A percentile compares a stretch with the other conserved stretches of the same genome.
Evolutionary conservation across 2,329 filamentous ascomycete species (phyloP).

Genomic region (Fusarium buharicum): DNA sequence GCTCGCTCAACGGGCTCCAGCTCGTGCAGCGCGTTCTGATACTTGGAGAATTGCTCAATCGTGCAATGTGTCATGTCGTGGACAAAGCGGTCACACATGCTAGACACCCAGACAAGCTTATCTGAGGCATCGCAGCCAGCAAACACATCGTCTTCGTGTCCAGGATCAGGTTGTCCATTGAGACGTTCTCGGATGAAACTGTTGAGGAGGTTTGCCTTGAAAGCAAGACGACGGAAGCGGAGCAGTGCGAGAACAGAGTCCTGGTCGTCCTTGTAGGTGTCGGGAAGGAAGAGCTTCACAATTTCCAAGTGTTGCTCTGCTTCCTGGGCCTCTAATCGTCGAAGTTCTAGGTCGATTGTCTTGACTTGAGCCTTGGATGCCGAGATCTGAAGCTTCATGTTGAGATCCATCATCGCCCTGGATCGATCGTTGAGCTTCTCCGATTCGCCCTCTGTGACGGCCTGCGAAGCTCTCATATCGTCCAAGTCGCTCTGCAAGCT

Average conservation of each 20-base stretch:
- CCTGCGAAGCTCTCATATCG: constrained; percentile 90
- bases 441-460: constrained; percentile 91
- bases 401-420: constrained; percentile 95
- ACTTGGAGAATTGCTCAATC: constrained; percentile 79
- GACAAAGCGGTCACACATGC: constrained; percentile 86
- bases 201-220: constrained; percentile 85
- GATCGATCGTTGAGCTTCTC: constrained; percentile 90
- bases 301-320: constrained; percentile 89
- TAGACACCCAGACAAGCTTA: constrained; percentile 84
- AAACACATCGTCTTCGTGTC: constrained; percentile 81
- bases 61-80: constrained; percentile 83
- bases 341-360: constrained; percentile 90
- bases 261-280: constrained; percentile 80
- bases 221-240: constrained; percentile 85
- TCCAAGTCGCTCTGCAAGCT: constrained; percentile 87
- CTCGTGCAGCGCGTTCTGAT: constrained; percentile 84
- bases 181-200: constrained; percentile 83
- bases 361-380: constrained; percentile 93
- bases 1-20: constrained; percentile 91
- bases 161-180: constrained; percentile 71
- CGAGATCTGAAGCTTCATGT: constrained; percentile 90
- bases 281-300: constrained; percentile 87
- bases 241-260: constrained; percentile 91
- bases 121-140: constrained; percentile 83
- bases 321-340: constrained; percentile 87